Base-by-base conservation (phyloP, 2,329 filamentous ascomycete genomes). In the Exophiala aquamarina region DNA sequence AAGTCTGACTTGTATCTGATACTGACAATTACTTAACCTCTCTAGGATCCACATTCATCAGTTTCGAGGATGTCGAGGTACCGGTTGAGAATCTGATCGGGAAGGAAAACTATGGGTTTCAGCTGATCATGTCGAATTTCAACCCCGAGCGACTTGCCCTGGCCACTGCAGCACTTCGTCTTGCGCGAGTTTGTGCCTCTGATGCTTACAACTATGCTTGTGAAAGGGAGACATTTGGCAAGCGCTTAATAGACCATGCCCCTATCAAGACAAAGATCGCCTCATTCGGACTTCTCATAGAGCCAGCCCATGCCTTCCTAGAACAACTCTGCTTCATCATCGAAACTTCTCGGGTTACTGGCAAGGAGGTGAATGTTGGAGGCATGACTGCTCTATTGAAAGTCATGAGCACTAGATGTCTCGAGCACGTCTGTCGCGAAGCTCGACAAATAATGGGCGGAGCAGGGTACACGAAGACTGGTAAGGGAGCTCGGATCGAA, bases 41-140 rank as follows among this genome's bases (percentile, higher is more conserved):
- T 58, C 80, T 78, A 4, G 86, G 86, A 2, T 89, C 86, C 1
- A 87, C 86, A 0, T 89, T 81, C 64, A 89, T 90, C 57, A 83
- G 86, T 60, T 73, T 90, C 2, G 85, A 89, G 56, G 84, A 89
- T 44, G 86, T 89, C n/a, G 76, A 81, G 47, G 86, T 90, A 0
- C 85, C 85, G 0, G 75, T 81, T 0, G 77, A 78, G 58, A 89
- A 89, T 60, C 66, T 89, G 5, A 79, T 90, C 47, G 86, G 86
- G 2, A 57, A 72, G 14, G 86, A 89, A 63, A 84, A 84, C 13
- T 70, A 77, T 56, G 86, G 86, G 3, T 89, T 90, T 83, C 76
- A 72, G 45, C 84, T 87, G 59, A 81, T 86, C 60, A 87, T 87
- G 83, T 84, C 80, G 38, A 87, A 89, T 67, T 89, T 89, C 76